Evolutionary conservation across 1,284 basidiomycete species (phyloP), one percentile per base, ranked within the genome.

Genomic region (Neotropicomus parvogracilis): DNA sequence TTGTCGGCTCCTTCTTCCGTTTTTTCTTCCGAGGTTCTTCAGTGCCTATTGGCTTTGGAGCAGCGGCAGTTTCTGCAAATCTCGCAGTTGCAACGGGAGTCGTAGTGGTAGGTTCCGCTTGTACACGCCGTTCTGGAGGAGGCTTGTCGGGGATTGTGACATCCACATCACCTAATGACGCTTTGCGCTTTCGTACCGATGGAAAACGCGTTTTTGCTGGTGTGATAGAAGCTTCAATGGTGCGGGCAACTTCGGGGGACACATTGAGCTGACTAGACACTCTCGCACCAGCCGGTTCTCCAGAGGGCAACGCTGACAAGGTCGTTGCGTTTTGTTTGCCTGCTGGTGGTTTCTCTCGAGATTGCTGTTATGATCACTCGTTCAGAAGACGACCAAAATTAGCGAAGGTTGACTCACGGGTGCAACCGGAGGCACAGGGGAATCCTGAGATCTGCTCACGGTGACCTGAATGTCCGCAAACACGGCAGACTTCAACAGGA

Each of bases 401-500:
- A 8, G 20, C n/a, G 13, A 26, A 6, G 6, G 5, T 38, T 1
- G 6, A 62, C 54, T 55, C 36, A 59, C 59, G 1, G 29, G 27
- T 33, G 28, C 19, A 28, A 36, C 40, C 3, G 38, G n/a, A 6
- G 43, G 28, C 7, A 46, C 29, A 20, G 33, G 7, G 14, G 34
- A 6, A 27, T 41, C 39, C 31, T n/a, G 54, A 13, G 51, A 41
- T 14, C 1, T 21, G 32, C 38, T 39, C 10, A 54, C 54, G n/a
- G 55, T 62, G 1, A 80, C 74, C 12, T 62, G 51, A 0, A 80
- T 65, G 20, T 75, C 70, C n/a, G 72, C 63, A 2, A 68, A 50
- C 0, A 44, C 53, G 2, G 55, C 40, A 1, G 57, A 60, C 43
- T 66, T 47, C 31, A 59, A 17, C 16, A 69, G 63, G 9, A 75